Evolutionary conservation across 2,329 filamentous ascomycete species (phyloP), one percentile per base, ranked within the genome.

Genomic region (Epichloe sibirici): DNA sequence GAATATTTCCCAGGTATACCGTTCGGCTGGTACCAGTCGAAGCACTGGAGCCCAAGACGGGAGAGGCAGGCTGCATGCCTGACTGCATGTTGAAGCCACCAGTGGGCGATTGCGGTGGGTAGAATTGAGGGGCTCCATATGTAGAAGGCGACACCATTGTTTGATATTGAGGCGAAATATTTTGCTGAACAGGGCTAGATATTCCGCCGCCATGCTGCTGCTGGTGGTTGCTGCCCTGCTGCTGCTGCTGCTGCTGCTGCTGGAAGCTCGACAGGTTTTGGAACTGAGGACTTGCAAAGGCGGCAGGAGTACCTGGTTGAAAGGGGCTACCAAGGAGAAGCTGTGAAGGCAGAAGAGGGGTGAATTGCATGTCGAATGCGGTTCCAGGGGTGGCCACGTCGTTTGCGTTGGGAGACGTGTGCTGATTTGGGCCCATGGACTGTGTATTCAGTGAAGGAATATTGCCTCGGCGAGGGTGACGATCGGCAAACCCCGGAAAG

Each of bases 321-420:
- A 97, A 97, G 17, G 93, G 93, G 69, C 90, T 96, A 47, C 93
- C 93, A 49, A 97, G 85, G 28, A 98, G 82, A 61, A 98, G 77
- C 71, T 96, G 89, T 37, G 91, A 97, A 38, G 93, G 93, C 39
- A 98, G 81, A 59, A 98, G 79, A 58, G 93, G 91, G 11, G 93
- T 96, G 71, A 96, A 97, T 72, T 97, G 93, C 91, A 97, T 96
- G 65, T 97, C 93, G 65, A 90, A 95, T 44, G 81, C 89, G 50
- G 89, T 91, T 44, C 87, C 90, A 15, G 93, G 90, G 25, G 87
- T 91, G 59, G 86, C 77, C 81, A 95, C 82, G 58, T 95, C 90
- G 62, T 78, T 79, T 55, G 72, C 74, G 66, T 77, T 81, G 63
- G 79, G 77, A 39, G 64, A 60, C 15, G 58, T 55, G 54, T 62